A percentile compares a stretch with the other conserved stretches of the same genome.
Evolutionary conservation across 495 filamentous ascomycete species (phyloP).

Genomic region (Annulohypoxylon moriforme): DNA sequence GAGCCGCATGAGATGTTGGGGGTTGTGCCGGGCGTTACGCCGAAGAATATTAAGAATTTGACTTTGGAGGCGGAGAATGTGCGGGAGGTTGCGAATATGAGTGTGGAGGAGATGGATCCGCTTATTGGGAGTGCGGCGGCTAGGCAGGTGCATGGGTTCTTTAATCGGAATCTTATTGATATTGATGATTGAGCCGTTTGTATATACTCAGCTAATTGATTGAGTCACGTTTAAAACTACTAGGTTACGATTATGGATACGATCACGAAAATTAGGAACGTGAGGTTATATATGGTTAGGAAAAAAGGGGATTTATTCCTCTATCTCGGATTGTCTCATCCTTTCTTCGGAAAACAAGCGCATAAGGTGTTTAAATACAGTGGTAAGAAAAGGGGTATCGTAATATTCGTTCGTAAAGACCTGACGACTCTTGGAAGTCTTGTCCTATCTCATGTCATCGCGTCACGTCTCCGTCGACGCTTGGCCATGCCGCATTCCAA

Average conservation of each 20-base stretch:
- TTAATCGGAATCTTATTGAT: constrained; percentile 77
- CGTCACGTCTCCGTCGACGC: background rate
- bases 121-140: constrained; percentile 85
- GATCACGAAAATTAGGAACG: background rate
- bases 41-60: constrained; percentile 76
- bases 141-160: constrained; percentile 82
- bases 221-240: background rate
- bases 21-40: constrained; percentile 85
- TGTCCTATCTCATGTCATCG: background rate
- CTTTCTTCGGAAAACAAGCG: background rate
- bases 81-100: constrained; percentile 87
- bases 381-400: constrained; percentile 41
- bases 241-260: background rate
- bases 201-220: background rate
- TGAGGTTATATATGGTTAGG: background rate
- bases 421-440: constrained; percentile 13
- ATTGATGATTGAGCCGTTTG: constrained; percentile 49
- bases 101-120: constrained; percentile 72
- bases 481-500: no score
- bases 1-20: constrained; percentile 87
- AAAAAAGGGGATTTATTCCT: constrained; percentile 4
- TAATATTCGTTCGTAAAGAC: constrained; percentile 39
- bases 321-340: constrained; percentile 14
- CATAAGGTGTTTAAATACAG: constrained; percentile 15
- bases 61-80: constrained; percentile 80